These are phyloP conservation scores for Quercus parvula DNA, from an alignment of 306 rosid genomes.

Conservation along the genomic window DNA sequence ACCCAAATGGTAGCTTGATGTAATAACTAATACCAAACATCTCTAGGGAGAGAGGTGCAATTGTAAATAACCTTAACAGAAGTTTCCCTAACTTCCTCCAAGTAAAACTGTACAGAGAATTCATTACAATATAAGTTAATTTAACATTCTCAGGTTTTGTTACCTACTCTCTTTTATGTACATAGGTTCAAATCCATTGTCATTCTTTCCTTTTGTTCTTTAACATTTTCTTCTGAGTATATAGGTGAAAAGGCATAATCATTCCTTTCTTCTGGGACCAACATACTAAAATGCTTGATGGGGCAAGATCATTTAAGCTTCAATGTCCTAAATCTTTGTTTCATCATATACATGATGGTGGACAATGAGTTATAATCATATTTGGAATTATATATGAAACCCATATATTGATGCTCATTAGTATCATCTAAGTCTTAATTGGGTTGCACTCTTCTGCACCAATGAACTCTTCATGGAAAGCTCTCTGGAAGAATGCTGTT, in stretches of 20 bases:
- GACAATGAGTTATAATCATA: not conserved
- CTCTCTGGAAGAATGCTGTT: constrained; percentile 54
- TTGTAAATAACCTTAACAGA: not conserved
- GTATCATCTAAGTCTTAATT: constrained; percentile 17
- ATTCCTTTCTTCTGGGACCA: not conserved
- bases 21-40: not conserved
- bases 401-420: not conserved
- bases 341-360: not conserved
- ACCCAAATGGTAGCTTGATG: not conserved
- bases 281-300: not conserved
- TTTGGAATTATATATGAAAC: not conserved
- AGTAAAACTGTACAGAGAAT: not conserved
- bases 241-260: not conserved
- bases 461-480: constrained; percentile 51
- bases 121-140: not conserved
- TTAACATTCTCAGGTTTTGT: not conserved
- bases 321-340: not conserved
- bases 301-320: not conserved
- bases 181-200: constrained; percentile 10
- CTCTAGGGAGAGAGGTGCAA: not conserved
- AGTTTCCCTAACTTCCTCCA: not conserved
- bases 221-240: not conserved
- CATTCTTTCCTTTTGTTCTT: not conserved
- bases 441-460: constrained; percentile 28
- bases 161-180: constrained; percentile 13